A percentile compares a stretch with the other conserved stretches of the same genome.
These are phyloP conservation scores for Azolla pinnata DNA, from an alignment of 75 land plant species.

Conservation along the genomic window DNA sequence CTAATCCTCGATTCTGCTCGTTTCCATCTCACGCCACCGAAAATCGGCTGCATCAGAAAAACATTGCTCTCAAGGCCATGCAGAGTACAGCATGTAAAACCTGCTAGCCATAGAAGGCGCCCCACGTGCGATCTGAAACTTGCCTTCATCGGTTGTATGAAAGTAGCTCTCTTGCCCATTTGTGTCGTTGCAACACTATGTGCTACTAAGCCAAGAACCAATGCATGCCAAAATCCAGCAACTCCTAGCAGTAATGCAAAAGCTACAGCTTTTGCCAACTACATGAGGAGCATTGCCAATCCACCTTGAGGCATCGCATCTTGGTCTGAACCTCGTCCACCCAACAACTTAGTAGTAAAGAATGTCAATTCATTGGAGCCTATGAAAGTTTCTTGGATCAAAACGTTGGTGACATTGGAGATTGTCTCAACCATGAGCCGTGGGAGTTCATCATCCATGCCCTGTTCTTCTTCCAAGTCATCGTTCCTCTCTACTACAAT, in stretches of 20 bases:
- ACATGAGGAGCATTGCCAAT: constrained; percentile 17
- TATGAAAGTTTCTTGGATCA: constrained; percentile 10
- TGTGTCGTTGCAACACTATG: constrained; percentile 31
- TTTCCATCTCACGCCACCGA: constrained; percentile 57
- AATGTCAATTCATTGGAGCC: constrained; percentile 18
- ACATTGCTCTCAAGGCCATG: constrained; percentile 53
- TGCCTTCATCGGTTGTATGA: constrained; percentile 22
- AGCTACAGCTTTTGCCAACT: constrained; percentile 14
- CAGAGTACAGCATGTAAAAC: constrained; percentile 47
- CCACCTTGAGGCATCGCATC: constrained; percentile 29
- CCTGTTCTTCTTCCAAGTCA: not conserved
- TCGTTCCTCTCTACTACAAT: not conserved
- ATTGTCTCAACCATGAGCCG: constrained; percentile 4
- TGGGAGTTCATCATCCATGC: constrained; percentile 4
- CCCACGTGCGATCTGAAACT: constrained; percentile 43
- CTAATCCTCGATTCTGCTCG: too few species aligned
- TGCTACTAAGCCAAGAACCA: constrained; percentile 49
- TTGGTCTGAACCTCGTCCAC: constrained; percentile 27
- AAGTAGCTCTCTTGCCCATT: constrained; percentile 26
- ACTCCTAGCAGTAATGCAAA: constrained; percentile 20
- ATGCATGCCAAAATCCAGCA: constrained; percentile 24
- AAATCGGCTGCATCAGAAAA: constrained; percentile 45
- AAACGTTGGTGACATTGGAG: constrained; percentile 7
- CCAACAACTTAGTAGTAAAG: constrained; percentile 24
- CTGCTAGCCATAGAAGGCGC: constrained; percentile 44